Percentiles rank a stretch among this genome's conserved stretches.
Conservation (phyloP, 257 asterid genomes). For the Capsicum chinense region DNA sequence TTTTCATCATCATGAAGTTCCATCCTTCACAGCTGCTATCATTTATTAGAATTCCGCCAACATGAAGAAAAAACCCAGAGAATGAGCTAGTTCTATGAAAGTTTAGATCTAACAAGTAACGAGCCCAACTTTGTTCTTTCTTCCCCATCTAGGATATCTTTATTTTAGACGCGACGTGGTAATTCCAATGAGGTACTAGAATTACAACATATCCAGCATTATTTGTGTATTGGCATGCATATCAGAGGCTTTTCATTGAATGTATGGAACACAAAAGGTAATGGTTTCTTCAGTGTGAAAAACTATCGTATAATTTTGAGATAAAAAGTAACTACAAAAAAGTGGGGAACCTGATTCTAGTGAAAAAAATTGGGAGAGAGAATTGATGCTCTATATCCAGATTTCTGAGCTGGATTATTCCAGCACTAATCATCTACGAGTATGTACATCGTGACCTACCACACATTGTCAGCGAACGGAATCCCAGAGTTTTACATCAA, state of each 20-base stretch:
- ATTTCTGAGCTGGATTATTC: neutral
- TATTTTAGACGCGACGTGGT: neutral
- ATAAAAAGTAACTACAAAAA: neutral
- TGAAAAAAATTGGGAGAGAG: neutral
- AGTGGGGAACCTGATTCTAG: neutral
- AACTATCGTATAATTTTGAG: neutral
- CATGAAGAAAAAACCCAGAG: neutral
- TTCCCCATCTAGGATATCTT: neutral
- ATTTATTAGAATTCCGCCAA: constrained; percentile 12
- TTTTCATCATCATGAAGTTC: neutral
- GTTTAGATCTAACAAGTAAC: too few relatives aligned
- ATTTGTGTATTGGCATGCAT: neutral
- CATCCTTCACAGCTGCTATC: neutral
- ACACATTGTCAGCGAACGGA: neutral
- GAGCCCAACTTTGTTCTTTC: constrained; percentile 5
- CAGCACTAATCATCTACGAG: neutral
- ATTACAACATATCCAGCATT: neutral
- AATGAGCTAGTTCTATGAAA: too few relatives aligned
- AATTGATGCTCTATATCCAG: neutral
- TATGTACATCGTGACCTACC: neutral
- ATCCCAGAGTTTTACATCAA: neutral
- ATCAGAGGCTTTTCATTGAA: neutral
- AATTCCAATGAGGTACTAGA: neutral
- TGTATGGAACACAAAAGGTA: neutral
- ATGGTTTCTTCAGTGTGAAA: neutral